phyloP scores from a whole-genome alignment of 2,329 filamentous ascomycete genomes.

The Calonectria montana region DNA sequence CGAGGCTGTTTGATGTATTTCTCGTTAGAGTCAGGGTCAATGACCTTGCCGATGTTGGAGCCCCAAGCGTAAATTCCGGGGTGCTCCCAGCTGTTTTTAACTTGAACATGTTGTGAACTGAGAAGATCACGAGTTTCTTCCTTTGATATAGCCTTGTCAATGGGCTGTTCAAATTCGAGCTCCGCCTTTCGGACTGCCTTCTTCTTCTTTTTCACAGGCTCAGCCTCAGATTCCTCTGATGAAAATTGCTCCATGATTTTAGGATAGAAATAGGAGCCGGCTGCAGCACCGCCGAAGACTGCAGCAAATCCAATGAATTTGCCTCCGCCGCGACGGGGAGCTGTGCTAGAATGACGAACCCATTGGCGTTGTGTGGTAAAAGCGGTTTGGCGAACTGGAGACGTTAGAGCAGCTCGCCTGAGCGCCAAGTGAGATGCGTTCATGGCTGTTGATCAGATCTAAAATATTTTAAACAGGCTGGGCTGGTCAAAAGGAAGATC shows the following conservation, averaged over 20 bases:
- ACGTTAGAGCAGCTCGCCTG: slow-evolving; percentile 42
- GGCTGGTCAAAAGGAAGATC: neutral
- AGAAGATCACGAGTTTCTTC: slow-evolving; percentile 82
- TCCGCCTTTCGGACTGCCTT: slow-evolving; percentile 55
- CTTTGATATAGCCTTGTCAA: slow-evolving; percentile 67
- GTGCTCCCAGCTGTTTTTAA: slow-evolving; percentile 82
- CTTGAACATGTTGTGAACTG: slow-evolving; percentile 88
- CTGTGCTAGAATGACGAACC: slow-evolving; percentile 43
- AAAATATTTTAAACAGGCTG: neutral
- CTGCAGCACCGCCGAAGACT: slow-evolving; percentile 53
- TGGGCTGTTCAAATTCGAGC: slow-evolving; percentile 75
- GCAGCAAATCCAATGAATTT: slow-evolving; percentile 46
- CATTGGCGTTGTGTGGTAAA: slow-evolving; percentile 43
- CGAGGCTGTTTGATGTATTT: slow-evolving; percentile 82
- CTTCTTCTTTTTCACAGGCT: slow-evolving; percentile 21
- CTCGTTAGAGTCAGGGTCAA: slow-evolving; percentile 84
- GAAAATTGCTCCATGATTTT: slow-evolving; percentile 44
- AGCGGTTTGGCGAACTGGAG: slow-evolving; percentile 35
- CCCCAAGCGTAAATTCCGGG: slow-evolving; percentile 97
- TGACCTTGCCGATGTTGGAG: slow-evolving; percentile 85
- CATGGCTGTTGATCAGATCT: slow-evolving; percentile 37
- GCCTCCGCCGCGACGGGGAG: slow-evolving; percentile 38
- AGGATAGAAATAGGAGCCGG: slow-evolving; percentile 53
- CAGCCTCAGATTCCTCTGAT: slow-evolving; percentile 25
- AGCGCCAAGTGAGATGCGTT: slow-evolving; percentile 46